Evolutionary conservation across 345 rosid species (phyloP), one percentile per base, ranked within the genome.

Genomic region (Durio zibethinus): DNA sequence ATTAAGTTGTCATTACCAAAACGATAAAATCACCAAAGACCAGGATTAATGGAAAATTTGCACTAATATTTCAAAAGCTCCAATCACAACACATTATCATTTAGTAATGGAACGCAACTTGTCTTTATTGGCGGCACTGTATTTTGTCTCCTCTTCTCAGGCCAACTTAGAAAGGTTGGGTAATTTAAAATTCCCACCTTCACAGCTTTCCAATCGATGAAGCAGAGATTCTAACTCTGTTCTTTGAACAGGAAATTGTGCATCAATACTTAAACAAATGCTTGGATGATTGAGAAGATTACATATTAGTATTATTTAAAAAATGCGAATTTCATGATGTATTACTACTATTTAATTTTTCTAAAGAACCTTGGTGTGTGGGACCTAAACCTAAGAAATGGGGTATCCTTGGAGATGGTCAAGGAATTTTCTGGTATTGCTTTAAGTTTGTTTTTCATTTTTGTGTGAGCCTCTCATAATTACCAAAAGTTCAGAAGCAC

Each of bases 1-100:
- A 45, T 77, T 66, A 77, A 72, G 12, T 71, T 42, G 64, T 59
- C 53, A 75, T 74, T 68, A 47, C 42, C 62, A 59, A 74, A 66
- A 67, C 18, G 43, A 67, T 35, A 57, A 79, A 80, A 11, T 73
- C 64, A 75, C 12, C 47, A 52, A 7, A 42, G 40, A 74, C 75
- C 56, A 33, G 42, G 75, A 20, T 71, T 31, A 33, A 61, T 50
- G 43, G 29, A 16, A 71, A 31, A 38, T 31, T 15, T 27, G 74
- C 40, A 70, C 12, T 7, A 47, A 47, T 18, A 74, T 43, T 54
- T 57, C 68, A 74, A 59, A 59, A 57, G 40, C 56, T 56, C 48
- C 33, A 59, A 59, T 54, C 63, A 74, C 1, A 36, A 54, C 66
- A 56, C 33, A 74, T 10, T 40, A n/a, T 25, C 11, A 56, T 20